Evolutionary conservation across 306 rosid genomes (phyloP).

Genomic region (Herpetospermum pedunculosum): DNA sequence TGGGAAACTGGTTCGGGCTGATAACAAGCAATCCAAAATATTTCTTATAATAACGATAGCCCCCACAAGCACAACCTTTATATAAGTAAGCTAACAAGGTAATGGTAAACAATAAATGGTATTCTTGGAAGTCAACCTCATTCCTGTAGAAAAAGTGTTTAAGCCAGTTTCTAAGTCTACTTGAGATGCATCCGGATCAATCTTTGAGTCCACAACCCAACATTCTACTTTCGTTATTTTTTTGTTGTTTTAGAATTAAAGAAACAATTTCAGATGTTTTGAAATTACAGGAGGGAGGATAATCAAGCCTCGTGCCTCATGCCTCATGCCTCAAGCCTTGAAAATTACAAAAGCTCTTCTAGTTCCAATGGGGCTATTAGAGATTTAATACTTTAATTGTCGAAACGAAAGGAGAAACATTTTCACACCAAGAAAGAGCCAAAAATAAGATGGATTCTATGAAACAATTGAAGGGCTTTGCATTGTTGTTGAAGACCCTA

Average conservation of each 20-base stretch:
- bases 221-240: background rate
- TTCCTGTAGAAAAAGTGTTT: background rate
- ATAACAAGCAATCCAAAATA: background rate
- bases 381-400: background rate
- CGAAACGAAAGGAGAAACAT: background rate
- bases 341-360: background rate
- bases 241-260: background rate
- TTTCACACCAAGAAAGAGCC: background rate
- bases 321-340: background rate
- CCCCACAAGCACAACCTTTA: background rate
- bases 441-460: background rate
- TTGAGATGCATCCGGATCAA: background rate
- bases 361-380: background rate
- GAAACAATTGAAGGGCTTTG: background rate
- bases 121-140: background rate
- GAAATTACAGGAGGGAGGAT: background rate
- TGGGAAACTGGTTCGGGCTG: background rate
- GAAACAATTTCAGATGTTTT: background rate
- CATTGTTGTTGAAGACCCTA: background rate
- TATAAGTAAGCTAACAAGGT: background rate
- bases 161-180: background rate
- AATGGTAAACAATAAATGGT: background rate
- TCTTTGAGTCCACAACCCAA: background rate
- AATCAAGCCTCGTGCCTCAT: background rate
- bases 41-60: background rate